phyloP scores from a whole-genome alignment of 2,329 filamentous ascomycete species.

The Botryotinia narcissicola region DNA sequence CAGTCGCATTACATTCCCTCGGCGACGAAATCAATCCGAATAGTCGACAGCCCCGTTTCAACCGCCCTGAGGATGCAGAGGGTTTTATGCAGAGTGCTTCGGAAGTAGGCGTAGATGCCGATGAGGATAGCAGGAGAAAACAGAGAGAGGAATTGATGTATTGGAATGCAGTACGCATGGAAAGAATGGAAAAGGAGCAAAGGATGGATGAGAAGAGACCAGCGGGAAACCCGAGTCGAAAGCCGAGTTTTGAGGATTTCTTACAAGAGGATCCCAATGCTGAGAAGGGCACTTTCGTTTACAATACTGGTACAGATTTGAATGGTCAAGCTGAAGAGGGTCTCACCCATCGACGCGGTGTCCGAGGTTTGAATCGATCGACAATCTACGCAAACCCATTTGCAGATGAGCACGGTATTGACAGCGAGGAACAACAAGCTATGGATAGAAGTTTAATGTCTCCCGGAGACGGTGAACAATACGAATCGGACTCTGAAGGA shows the following conservation, averaged over 20 bases:
- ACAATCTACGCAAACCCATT: slow-evolving; percentile 59
- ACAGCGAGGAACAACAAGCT: slow-evolving; percentile 44
- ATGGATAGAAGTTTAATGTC: slow-evolving; percentile 39
- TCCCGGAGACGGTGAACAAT: slow-evolving; percentile 39
- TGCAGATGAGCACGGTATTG: slow-evolving; percentile 41
- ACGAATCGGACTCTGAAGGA: slow-evolving; percentile 57
- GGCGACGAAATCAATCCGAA: slow-evolving; percentile 52
- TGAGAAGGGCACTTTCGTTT: slow-evolving; percentile 56
- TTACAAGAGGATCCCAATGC: slow-evolving; percentile 50
- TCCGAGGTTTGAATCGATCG: slow-evolving; percentile 45
- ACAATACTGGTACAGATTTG: slow-evolving; percentile 54
- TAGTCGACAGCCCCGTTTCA: slow-evolving; percentile 53
- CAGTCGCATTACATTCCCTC: slow-evolving; percentile 57
- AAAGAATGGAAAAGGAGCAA: slow-evolving; percentile 45
- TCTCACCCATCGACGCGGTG: slow-evolving; percentile 45
- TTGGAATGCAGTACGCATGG: slow-evolving; percentile 58
- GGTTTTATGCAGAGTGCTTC: slow-evolving; percentile 56
- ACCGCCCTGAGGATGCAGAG: slow-evolving; percentile 64
- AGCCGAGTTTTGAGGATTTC: slow-evolving; percentile 56
- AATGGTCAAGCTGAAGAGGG: slow-evolving; percentile 43
- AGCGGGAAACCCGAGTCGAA: slow-evolving; percentile 32
- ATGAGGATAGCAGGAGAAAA: slow-evolving; percentile 58
- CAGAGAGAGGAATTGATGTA: slow-evolving; percentile 65
- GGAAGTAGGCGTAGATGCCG: slow-evolving; percentile 55
- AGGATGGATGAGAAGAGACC: slow-evolving; percentile 30